These are phyloP conservation scores for Carallia brachiata DNA, from an alignment of 345 rosid genomes.

Conservation along the genomic window DNA sequence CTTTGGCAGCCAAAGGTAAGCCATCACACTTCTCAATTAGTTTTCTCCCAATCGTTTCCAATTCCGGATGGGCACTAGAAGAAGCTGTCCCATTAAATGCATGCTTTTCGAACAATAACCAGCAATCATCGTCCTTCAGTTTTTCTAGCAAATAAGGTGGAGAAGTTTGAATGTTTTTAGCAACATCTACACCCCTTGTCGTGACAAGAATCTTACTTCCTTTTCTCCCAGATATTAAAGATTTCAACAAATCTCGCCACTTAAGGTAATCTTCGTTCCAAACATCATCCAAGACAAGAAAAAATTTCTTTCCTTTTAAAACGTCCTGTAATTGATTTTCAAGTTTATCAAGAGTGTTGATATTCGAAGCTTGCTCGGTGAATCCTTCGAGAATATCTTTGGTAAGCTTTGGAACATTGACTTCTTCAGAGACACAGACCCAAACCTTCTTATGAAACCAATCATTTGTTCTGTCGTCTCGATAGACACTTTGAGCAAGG, in stretches of 20 bases:
- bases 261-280: conserved; percentile 4
- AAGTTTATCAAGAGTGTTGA: not conserved
- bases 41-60: conserved; percentile 17
- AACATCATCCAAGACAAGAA: conserved; percentile 17
- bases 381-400: conserved; percentile 12
- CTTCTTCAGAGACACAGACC: conserved; percentile 13
- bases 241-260: not conserved
- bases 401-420: not conserved
- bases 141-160: not conserved
- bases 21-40: conserved; percentile 11
- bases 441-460: conserved; percentile 7
- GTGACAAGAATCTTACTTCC: conserved; percentile 14
- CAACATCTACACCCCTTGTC: not conserved
- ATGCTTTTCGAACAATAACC: conserved; percentile 13
- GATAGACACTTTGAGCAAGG: not conserved
- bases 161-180: not conserved
- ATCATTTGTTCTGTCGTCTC: not conserved
- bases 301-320: not conserved
- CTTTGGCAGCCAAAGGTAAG: conserved; percentile 16
- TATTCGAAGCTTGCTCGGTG: not conserved
- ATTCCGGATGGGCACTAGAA: not conserved
- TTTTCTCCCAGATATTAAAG: not conserved
- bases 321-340: not conserved
- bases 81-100: not conserved
- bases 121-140: conserved; percentile 7